phyloP scores from a whole-genome alignment of 257 asterid genomes.

The Cinchona pubescens region DNA sequence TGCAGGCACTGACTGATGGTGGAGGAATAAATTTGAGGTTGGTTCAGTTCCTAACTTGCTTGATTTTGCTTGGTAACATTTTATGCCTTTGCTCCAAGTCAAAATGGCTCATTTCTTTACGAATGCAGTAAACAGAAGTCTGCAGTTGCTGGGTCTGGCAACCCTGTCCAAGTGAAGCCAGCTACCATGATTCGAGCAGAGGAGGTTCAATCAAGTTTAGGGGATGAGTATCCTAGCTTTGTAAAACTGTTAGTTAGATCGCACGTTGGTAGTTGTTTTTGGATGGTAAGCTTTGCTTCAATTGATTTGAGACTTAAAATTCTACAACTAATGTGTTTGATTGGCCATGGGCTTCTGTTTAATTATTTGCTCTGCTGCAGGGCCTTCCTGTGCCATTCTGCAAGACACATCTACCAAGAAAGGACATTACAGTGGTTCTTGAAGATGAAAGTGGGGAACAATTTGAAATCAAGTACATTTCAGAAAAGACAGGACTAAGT shows the following conservation, averaged over 20 bases:
- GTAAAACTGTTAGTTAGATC: conserved; percentile 71
- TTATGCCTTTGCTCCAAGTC: conserved; percentile 7
- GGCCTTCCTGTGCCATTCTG: conserved; percentile 91
- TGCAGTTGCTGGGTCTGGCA: conserved; percentile 38
- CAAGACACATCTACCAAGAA: conserved; percentile 59
- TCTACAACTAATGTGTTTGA: conserved; percentile 8
- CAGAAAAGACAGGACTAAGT: conserved; percentile 82
- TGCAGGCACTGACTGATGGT: conserved; percentile 49
- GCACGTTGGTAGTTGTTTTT: conserved; percentile 89
- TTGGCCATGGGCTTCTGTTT: conserved; percentile 9
- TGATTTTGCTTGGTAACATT: neutral
- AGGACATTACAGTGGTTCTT: conserved; percentile 49
- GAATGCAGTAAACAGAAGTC: conserved; percentile 39
- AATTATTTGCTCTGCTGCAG: conserved; percentile 27
- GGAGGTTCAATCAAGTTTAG: conserved; percentile 65
- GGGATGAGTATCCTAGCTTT: conserved; percentile 60
- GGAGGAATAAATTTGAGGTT: conserved; percentile 42
- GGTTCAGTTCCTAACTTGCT: conserved; percentile 25
- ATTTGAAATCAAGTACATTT: conserved; percentile 62
- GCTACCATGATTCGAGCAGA: conserved; percentile 85
- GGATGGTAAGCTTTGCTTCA: conserved; percentile 68
- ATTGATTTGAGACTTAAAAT: neutral
- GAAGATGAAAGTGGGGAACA: conserved; percentile 69
- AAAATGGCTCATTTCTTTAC: conserved; percentile 1
- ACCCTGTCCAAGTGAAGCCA: conserved; percentile 46